Base-by-base conservation (phyloP, 1,284 basidiomycete genomes). In the Somion occarium region DNA sequence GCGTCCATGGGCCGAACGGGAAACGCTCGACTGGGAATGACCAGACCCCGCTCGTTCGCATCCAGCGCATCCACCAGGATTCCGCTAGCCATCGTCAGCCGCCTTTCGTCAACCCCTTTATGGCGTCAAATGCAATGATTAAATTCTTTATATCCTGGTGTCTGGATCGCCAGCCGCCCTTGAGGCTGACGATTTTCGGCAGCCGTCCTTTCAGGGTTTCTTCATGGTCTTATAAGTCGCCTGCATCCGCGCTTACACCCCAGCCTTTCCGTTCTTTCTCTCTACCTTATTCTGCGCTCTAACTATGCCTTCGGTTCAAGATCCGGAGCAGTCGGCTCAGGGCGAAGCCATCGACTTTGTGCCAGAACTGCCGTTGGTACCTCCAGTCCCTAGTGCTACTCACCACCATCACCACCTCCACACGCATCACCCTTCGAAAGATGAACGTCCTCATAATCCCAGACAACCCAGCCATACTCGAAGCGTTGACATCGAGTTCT, bases 401-500 rank as follows among this genome's bases (percentile, higher is more conserved):
- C 39, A 41, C 9, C 22, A 5, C 42, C 42, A 13, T 13, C 19
- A 43, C 19, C 19, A 3, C 42, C 13, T 15, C 24, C 22, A 23
- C 23, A 39, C 13, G 3, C 20, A 4, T 39, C 38, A 15, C n/a
- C 38, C 13, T 20, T 18, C 38, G n/a, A 39, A 20, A 5, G 38
- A 39, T 37, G 39, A 41, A 15, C 39, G 39, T 9, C 15, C 39
- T 9, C 30, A 34, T 15, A 34, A 34, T 34, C 7, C 30, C 30
- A 43, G 42, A 43, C 7, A 7, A 7, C 30, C 7, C 30, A 37
- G 25, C 18, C 13, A 18, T 23, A 44, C 24, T 13, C 13, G 27
- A 18, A 42, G 41, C 43, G 49, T 51, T 18, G 38, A 51, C 24
- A 27, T 51, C 22, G 49, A 44, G 15, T 46, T 51, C 49, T 51